A percentile compares a stretch with the other conserved stretches of the same genome.
These are phyloP conservation scores for Kwoniella heveanensis DNA, from an alignment of 768 basidiomycete species.

Conservation along the genomic window DNA sequence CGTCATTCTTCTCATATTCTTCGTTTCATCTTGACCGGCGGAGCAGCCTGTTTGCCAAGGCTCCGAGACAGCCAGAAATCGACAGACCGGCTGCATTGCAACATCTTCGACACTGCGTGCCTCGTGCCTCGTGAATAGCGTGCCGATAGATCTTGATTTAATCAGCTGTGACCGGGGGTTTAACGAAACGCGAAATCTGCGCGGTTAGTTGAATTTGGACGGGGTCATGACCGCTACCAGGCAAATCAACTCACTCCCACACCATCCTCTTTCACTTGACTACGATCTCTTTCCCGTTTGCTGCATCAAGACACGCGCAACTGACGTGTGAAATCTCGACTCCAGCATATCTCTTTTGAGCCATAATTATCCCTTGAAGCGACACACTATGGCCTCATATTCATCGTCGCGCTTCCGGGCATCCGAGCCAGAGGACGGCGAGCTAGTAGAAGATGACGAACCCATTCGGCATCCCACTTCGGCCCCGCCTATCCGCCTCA, in stretches of 20 bases:
- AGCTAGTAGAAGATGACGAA: slow-evolving; percentile 13
- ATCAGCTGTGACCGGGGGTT: background rate
- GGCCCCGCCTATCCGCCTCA: slow-evolving; percentile 5
- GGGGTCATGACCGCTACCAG: background rate
- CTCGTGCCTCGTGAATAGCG: too few relatives aligned
- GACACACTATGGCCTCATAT: slow-evolving; percentile 7
- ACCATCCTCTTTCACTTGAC: too few relatives aligned
- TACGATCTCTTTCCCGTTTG: too few relatives aligned
- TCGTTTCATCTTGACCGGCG: background rate
- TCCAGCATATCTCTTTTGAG: background rate
- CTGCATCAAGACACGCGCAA: too few relatives aligned
- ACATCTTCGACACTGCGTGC: too few relatives aligned
- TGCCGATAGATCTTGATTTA: background rate
- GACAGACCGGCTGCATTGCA: too few relatives aligned
- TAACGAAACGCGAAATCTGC: background rate
- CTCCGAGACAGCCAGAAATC: too few relatives aligned
- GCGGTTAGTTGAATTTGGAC: background rate
- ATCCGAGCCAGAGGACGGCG: slow-evolving; percentile 22
- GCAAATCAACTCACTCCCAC: background rate
- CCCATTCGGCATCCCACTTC: background rate
- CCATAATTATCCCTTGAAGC: background rate
- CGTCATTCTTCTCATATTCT: background rate
- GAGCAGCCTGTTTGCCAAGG: background rate
- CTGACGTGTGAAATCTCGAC: too few relatives aligned
- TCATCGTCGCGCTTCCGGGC: background rate